Percentiles rank a stretch among this genome's conserved stretches.
Conservation (phyloP, 169 alveolate species). For the Plasmodium vinckei region DNA sequence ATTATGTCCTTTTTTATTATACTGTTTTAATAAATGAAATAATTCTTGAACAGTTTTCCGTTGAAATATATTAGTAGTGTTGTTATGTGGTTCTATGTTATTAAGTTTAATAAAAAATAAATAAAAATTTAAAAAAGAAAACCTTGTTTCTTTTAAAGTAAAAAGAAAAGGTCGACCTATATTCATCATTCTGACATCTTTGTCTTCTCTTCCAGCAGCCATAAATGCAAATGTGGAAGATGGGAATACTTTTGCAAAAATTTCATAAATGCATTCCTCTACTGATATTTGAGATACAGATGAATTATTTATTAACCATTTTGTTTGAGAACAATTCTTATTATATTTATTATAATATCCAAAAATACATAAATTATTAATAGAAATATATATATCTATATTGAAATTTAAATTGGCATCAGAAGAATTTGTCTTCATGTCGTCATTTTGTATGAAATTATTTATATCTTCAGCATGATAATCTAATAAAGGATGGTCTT, state of each 20-base stretch:
- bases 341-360: constrained; percentile 76
- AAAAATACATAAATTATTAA: constrained; percentile 66
- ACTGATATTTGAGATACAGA: constrained; percentile 36
- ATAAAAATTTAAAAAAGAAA: constrained; percentile 65
- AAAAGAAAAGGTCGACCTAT: constrained; percentile 73
- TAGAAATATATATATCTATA: constrained; percentile 41
- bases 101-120: constrained; percentile 52
- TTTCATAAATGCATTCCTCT: constrained; percentile 65
- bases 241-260: constrained; percentile 40
- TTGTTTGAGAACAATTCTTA: constrained; percentile 67
- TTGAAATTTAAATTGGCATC: not conserved
- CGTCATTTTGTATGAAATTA: too few species aligned
- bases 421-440: too few species aligned
- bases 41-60: constrained; percentile 38
- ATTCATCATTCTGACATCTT: constrained; percentile 93
- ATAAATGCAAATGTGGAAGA: constrained; percentile 43
- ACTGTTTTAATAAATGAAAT: constrained; percentile 4
- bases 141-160: constrained; percentile 67
- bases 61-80: constrained; percentile 6
- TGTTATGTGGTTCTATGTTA: not conserved
- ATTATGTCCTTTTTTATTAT: not conserved
- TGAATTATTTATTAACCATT: constrained; percentile 50
- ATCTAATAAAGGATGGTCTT: too few species aligned
- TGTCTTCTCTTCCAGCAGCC: constrained; percentile 92
- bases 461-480: too few species aligned